Conservation (phyloP, 306 rosid genomes). For the Rosa multiflora region DNA sequence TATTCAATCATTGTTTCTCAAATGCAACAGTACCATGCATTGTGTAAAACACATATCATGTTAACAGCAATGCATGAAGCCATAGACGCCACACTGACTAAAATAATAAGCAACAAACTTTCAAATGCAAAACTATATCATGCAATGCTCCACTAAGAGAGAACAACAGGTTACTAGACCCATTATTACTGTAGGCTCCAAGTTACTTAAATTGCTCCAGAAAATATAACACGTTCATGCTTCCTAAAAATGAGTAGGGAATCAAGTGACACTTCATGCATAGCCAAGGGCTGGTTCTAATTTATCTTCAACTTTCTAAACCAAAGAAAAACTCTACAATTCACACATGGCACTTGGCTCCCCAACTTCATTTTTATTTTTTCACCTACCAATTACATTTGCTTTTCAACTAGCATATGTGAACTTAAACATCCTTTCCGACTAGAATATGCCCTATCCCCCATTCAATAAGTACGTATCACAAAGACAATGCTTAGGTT, state of each 20-base stretch:
- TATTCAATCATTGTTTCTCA: too few relatives aligned
- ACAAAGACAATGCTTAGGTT: not conserved
- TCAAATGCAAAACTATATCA: not conserved
- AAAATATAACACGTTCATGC: too few relatives aligned
- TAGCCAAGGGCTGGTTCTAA: too few relatives aligned
- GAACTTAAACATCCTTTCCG: not conserved
- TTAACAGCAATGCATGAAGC: too few relatives aligned
- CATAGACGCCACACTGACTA: not conserved
- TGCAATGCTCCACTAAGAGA: not conserved
- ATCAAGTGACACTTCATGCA: too few relatives aligned
- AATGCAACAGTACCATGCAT: not conserved
- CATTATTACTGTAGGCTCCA: not conserved
- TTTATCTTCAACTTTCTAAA: too few relatives aligned
- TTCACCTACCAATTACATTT: not conserved
- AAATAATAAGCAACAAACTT: conserved; percentile 3
- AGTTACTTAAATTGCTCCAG: not conserved
- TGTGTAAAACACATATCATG: too few relatives aligned
- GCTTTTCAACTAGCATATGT: not conserved
- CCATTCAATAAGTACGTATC: not conserved
- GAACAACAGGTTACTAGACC: not conserved
- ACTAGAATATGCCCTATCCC: not conserved
- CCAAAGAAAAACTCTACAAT: too few relatives aligned
- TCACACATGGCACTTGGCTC: not conserved
- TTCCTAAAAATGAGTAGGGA: too few relatives aligned
- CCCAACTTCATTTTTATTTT: not conserved